Evolutionary conservation across 2,329 filamentous ascomycete genomes (phyloP).

Genomic region (Aspergillus ibericus): DNA sequence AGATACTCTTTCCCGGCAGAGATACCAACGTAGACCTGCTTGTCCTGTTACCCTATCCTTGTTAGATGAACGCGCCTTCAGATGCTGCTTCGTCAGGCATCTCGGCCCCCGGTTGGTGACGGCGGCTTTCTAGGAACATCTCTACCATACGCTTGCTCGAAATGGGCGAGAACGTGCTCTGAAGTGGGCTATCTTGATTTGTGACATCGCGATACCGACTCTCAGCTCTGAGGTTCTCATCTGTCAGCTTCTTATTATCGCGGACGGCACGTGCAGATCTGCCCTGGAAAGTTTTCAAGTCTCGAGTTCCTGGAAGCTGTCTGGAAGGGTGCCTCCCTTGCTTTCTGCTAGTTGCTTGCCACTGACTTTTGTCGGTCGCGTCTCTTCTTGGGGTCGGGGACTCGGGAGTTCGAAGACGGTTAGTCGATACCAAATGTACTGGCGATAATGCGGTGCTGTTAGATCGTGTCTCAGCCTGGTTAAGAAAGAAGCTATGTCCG

Average conservation of each 20-base stretch:
- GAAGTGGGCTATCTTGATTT: constrained; percentile 20
- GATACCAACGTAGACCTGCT: background rate
- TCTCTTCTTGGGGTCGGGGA: constrained; percentile 33
- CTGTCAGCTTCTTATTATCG: constrained; percentile 22
- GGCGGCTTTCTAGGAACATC: constrained; percentile 37
- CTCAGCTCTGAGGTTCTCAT: constrained; percentile 32
- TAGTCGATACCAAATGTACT: constrained; percentile 25
- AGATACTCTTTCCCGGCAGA: background rate
- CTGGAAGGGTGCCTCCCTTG: constrained; percentile 24
- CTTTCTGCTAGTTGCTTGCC: constrained; percentile 22
- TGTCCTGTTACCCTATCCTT: background rate
- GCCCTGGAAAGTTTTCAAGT: constrained; percentile 25
- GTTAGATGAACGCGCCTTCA: constrained; percentile 30
- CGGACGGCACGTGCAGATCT: constrained; percentile 29
- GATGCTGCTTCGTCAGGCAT: constrained; percentile 17
- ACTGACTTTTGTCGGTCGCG: constrained; percentile 16
- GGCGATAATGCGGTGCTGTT: constrained; percentile 18
- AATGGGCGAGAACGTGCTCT: constrained; percentile 27
- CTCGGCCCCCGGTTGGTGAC: constrained; percentile 22
- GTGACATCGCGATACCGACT: constrained; percentile 16
- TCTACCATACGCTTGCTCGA: constrained; percentile 42
- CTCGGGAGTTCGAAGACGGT: constrained; percentile 24
- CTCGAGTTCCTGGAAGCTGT: constrained; percentile 21
- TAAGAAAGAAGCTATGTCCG: constrained; percentile 4
- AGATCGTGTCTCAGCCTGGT: constrained; percentile 1